Percentiles rank a stretch among this genome's conserved stretches.
phyloP scores from a whole-genome alignment of 108 stramenopile genomes.

The Tribonema minus region DNA sequence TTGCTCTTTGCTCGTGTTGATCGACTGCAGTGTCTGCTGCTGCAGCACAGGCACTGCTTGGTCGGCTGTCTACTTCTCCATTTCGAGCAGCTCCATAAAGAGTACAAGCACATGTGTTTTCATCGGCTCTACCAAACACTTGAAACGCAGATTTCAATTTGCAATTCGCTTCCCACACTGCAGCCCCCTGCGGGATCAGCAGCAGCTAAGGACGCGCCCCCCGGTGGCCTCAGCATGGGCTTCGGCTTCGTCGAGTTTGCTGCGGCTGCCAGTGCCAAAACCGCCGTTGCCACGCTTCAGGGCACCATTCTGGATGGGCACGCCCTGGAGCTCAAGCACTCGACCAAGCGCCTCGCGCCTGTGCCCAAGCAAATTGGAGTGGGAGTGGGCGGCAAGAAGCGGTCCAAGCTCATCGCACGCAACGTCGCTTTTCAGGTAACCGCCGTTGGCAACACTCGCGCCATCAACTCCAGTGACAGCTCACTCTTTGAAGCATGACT shows the following conservation, averaged over 20 bases:
- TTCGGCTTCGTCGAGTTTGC: constrained; percentile 95
- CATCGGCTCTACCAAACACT: too few relatives aligned
- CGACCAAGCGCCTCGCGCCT: constrained; percentile 59
- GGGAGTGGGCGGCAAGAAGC: constrained; percentile 34
- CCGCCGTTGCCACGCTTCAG: constrained; percentile 68
- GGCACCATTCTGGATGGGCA: constrained; percentile 85
- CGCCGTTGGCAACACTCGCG: too few relatives aligned
- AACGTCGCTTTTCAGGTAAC: constrained; percentile 84
- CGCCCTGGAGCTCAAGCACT: constrained; percentile 75
- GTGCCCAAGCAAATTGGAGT: constrained; percentile 17
- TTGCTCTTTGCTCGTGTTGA: too few relatives aligned
- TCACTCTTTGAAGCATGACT: background rate
- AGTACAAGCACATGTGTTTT: too few relatives aligned
- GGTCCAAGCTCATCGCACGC: constrained; percentile 85
- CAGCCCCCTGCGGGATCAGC: constrained; percentile 58
- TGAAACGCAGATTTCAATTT: too few relatives aligned
- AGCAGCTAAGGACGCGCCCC: constrained; percentile 1
- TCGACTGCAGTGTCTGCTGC: too few relatives aligned
- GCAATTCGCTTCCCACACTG: background rate
- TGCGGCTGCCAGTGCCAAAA: constrained; percentile 62
- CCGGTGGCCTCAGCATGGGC: constrained; percentile 72
- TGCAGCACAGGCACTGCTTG: too few relatives aligned
- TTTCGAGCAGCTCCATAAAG: too few relatives aligned
- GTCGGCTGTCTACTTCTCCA: too few relatives aligned
- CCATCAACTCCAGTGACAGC: background rate